Base-by-base conservation (phyloP, 495 filamentous ascomycete genomes). In the Xylaria grammica region DNA sequence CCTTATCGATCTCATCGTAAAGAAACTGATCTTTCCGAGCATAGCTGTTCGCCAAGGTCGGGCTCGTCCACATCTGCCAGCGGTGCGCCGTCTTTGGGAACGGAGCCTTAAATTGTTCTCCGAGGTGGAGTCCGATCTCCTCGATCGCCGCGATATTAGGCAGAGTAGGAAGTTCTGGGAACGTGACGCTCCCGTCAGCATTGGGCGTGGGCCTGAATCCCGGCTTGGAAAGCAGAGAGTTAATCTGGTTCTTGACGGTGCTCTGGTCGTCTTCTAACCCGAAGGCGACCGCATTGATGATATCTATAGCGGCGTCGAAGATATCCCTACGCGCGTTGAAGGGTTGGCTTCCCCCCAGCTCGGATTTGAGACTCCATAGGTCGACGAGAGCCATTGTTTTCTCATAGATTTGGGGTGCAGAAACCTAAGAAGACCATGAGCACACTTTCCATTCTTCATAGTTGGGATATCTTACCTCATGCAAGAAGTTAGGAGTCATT, bases 401-500 rank as follows among this genome's bases (percentile, higher is more conserved):
- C n/a, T 68, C 62, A 56, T 80, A 75, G 5, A 79, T 59, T 20
- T 72, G 54, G 4, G 74, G 73, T 0, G 66, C 74, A 27, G 68
- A 74, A 42, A 80, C 71, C 55, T 75, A 24, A 10, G 11, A n/a
- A 24, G 3, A 34, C 20, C 19, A 22, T 42, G n/a, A 46, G 10
- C 26, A 15, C 42, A n/a, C 34, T 32, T 7, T 17, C 24, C 26
- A 4, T 45, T 19, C 26, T 7, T n/a, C 1, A 9, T n/a, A 24
- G 24, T 19, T 27, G 2, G 38, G 32, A 5, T 17, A 32, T 20
- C 57, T 36, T 15, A 61, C 61, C 24, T 68, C 53, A 26, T 70
- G 65, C 19, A 81, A 57, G 56, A 80, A 81, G 0, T 51, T 64
- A 0, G 77, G 74, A 9, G 73, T 67, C 79, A 82, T 82, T 24